A percentile compares a stretch with the other conserved stretches of the same genome.
phyloP scores from a whole-genome alignment of 2,329 filamentous ascomycete species.

The Calonectria ilicicola region DNA sequence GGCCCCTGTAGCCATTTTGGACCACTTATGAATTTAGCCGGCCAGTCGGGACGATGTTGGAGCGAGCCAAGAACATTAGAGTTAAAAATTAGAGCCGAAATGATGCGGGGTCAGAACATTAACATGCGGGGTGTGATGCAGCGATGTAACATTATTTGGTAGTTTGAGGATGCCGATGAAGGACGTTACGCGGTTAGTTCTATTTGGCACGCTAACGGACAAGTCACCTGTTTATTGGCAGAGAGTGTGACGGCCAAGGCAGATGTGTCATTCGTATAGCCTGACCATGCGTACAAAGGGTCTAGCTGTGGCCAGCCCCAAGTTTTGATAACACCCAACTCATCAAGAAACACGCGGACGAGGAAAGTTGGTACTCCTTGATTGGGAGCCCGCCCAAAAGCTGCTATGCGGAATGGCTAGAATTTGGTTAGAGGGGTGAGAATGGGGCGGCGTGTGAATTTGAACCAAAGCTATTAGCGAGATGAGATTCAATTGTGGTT shows the following conservation, averaged over 20 bases:
- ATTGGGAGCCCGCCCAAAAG: no score
- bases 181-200: no score
- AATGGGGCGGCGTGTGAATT: no score
- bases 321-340: no score
- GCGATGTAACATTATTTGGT: background rate
- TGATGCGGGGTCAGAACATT: slow-evolving; percentile 3
- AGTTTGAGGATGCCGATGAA: background rate
- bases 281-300: background rate
- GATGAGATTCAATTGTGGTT: no score
- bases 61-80: background rate
- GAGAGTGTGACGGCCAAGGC: background rate
- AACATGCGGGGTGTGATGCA: background rate
- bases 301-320: no score
- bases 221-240: background rate
- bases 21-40: slow-evolving; percentile 4
- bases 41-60: background rate
- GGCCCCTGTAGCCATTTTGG: background rate
- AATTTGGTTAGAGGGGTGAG: no score
- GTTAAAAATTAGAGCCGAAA: background rate
- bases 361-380: no score
- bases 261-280: background rate
- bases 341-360: no score
- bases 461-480: no score
- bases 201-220: background rate
- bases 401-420: no score